Evolutionary conservation across 2,329 filamentous ascomycete species (phyloP).

Genomic region (Sporothrix pallida): DNA sequence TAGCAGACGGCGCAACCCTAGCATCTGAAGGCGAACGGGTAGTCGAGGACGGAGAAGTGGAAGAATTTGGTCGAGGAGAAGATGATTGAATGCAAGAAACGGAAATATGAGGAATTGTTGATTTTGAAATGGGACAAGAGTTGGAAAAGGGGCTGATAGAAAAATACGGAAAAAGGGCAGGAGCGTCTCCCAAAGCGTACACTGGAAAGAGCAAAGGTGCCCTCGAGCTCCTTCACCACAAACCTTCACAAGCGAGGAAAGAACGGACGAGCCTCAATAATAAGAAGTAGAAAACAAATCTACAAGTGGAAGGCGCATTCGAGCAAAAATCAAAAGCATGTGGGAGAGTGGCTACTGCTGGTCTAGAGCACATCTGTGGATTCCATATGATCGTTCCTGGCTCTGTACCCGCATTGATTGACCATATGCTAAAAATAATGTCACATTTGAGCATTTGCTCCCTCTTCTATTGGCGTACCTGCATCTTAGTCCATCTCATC

Average conservation of each 20-base stretch:
- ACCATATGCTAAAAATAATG: slow-evolving; percentile 6
- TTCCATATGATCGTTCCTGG: not conserved
- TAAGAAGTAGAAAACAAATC: not conserved
- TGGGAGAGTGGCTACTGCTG: not conserved
- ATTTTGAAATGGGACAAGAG: not conserved
- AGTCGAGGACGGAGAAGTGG: not conserved
- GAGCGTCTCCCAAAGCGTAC: not conserved
- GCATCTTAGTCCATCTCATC: not conserved
- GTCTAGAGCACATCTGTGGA: not conserved
- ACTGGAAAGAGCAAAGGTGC: not conserved
- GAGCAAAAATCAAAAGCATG: not conserved
- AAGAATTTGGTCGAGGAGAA: not conserved
- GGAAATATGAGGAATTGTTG: not conserved
- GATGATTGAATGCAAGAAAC: not conserved
- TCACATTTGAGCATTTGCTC: not conserved
- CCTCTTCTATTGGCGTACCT: not conserved
- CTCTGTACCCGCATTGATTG: not conserved
- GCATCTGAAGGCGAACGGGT: slow-evolving; percentile 9
- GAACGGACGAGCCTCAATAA: not conserved
- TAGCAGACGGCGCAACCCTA: slow-evolving; percentile 1
- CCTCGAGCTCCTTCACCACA: too few relatives aligned
- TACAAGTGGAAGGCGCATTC: not conserved
- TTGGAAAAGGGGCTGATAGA: not conserved
- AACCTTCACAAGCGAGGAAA: not conserved
- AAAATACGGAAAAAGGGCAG: not conserved